Evolutionary conservation across 495 filamentous ascomycete genomes (phyloP).

Genomic region (Xylaria bambusicola): DNA sequence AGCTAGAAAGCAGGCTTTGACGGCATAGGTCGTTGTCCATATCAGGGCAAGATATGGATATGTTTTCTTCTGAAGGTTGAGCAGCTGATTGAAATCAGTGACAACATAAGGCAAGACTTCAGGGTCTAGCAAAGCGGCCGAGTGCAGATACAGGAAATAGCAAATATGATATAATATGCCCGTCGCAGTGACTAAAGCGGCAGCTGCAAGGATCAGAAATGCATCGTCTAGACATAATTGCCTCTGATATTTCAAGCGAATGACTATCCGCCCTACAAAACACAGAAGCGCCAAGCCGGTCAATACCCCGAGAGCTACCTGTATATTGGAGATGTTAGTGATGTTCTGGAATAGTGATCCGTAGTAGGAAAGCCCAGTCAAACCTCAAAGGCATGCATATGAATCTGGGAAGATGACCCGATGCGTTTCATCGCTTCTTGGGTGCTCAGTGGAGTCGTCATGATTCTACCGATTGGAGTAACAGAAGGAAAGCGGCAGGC

Average conservation of each 20-base stretch:
- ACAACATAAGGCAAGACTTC: too few relatives aligned
- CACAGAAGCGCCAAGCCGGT: constrained; percentile 18
- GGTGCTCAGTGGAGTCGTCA: not conserved
- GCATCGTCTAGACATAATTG: constrained; percentile 19
- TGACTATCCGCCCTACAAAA: constrained; percentile 17
- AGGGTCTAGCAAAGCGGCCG: too few relatives aligned
- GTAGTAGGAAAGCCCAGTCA: not conserved
- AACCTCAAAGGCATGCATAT: constrained; percentile 8
- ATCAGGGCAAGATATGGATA: too few relatives aligned
- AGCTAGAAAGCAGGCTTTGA: too few relatives aligned
- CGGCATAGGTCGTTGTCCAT: too few relatives aligned
- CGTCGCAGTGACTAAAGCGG: too few relatives aligned
- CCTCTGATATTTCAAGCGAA: constrained; percentile 24
- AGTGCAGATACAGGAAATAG: too few relatives aligned
- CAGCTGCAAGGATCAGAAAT: constrained; percentile 21
- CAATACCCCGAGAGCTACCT: constrained; percentile 13
- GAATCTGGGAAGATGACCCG: constrained; percentile 6
- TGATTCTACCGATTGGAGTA: not conserved
- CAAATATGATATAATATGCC: too few relatives aligned
- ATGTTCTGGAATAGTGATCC: not conserved
- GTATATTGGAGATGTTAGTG: constrained; percentile 2
- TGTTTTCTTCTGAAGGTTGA: too few relatives aligned
- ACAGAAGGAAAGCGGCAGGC: not conserved
- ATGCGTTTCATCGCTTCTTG: constrained; percentile 4
- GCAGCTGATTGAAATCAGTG: too few relatives aligned